Percentiles rank a stretch among this genome's conserved stretches.
phyloP scores from a whole-genome alignment of 2,329 filamentous ascomycete genomes.

The Trichoderma aggressivum region DNA sequence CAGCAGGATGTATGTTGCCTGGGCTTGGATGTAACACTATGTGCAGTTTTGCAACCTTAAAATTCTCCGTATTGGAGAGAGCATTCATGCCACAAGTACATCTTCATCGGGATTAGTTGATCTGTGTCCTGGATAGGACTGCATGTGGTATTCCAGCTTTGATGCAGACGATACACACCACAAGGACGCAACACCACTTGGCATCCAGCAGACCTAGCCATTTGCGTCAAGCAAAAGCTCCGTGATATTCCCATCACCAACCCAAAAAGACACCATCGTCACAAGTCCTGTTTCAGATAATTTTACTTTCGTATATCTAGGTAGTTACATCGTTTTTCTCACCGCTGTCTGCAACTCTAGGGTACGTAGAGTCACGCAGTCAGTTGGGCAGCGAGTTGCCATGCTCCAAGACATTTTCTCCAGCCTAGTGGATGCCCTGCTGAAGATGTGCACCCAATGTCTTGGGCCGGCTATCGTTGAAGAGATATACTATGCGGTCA shows the following conservation, averaged over 20 bases:
- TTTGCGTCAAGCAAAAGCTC: not conserved
- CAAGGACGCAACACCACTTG: not conserved
- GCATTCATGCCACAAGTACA: not conserved
- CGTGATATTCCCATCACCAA: not conserved
- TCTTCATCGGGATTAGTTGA: not conserved
- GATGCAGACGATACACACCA: not conserved
- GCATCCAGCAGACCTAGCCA: not conserved
- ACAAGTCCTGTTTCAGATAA: not conserved
- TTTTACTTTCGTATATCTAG: not conserved
- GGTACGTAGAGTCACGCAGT: not conserved
- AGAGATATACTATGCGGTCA: not conserved
- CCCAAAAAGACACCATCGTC: not conserved
- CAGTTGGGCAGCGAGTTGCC: not conserved
- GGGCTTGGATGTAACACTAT: not conserved
- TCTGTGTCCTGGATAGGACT: not conserved
- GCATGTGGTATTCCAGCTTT: not conserved
- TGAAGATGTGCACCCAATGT: not conserved
- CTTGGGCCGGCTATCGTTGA: not conserved
- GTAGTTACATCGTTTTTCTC: not conserved
- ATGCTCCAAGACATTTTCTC: not conserved
- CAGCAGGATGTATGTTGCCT: not conserved
- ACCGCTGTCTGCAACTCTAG: not conserved
- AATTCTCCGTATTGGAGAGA: not conserved
- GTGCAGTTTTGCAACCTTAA: not conserved
- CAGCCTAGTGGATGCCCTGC: not conserved